These are phyloP conservation scores for Amphirosellinia nigrospora DNA, from an alignment of 495 filamentous ascomycete species.

Conservation along the genomic window DNA sequence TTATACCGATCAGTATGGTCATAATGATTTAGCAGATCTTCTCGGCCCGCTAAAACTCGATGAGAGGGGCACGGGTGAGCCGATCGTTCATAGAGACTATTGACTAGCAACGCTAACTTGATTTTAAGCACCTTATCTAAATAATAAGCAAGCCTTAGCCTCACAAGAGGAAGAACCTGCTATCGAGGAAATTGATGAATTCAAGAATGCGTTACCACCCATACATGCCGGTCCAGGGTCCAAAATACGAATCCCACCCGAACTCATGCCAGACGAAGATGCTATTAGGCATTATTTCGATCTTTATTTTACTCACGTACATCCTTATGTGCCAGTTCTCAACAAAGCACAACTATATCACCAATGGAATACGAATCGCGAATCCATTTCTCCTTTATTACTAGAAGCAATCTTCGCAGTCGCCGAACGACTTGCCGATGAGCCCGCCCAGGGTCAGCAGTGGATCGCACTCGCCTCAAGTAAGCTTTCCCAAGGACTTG, in stretches of 20 bases:
- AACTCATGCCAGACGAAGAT: slow-evolving; percentile 90
- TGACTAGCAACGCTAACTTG: slow-evolving; percentile 33
- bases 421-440: slow-evolving; percentile 79
- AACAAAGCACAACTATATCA: slow-evolving; percentile 85
- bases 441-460: slow-evolving; percentile 82
- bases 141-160: slow-evolving; percentile 63
- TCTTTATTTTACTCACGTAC: slow-evolving; percentile 89
- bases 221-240: slow-evolving; percentile 69
- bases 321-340: slow-evolving; percentile 95
- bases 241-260: slow-evolving; percentile 87
- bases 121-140: slow-evolving; percentile 78
- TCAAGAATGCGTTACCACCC: slow-evolving; percentile 66
- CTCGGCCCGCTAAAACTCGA: slow-evolving; percentile 88
- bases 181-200: slow-evolving; percentile 76
- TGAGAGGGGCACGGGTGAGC: slow-evolving; percentile 84
- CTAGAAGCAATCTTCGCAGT: slow-evolving; percentile 97
- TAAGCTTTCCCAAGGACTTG: slow-evolving; percentile 52
- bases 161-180: slow-evolving; percentile 73
- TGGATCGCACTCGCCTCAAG: slow-evolving; percentile 94
- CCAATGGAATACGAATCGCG: slow-evolving; percentile 87
- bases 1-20: slow-evolving; percentile 69
- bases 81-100: background rate
- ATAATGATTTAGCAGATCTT: slow-evolving; percentile 77
- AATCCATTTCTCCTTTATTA: slow-evolving; percentile 87
- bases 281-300: slow-evolving; percentile 86